phyloP scores from a whole-genome alignment of 208 protist species.

The Crithidia mellificae region DNA sequence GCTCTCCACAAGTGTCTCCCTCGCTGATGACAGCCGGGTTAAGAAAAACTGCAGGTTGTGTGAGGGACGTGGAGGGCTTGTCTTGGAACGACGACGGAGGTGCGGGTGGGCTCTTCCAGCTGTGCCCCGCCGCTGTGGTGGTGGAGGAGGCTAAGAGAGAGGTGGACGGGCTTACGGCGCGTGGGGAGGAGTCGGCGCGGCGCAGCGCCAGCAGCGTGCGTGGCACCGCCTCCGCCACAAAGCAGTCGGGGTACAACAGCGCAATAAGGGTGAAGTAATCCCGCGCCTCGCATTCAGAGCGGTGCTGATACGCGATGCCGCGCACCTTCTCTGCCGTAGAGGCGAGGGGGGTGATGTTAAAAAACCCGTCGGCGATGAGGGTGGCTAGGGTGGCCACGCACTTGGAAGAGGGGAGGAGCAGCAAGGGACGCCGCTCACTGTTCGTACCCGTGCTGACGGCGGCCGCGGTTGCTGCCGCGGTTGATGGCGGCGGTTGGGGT shows the following conservation, averaged over 20 bases:
- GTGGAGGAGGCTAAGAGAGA: neutral
- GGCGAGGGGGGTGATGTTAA: constrained; percentile 47
- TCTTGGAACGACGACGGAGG: too few species aligned
- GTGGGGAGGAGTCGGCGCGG: constrained; percentile 12
- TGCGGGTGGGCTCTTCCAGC: neutral
- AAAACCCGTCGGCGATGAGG: constrained; percentile 64
- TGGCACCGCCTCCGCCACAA: constrained; percentile 27
- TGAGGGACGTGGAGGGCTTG: too few species aligned
- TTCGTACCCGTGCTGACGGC: too few species aligned
- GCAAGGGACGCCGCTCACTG: too few species aligned
- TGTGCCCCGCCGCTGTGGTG: too few species aligned
- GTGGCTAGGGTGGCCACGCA: constrained; percentile 44
- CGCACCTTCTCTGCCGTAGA: constrained; percentile 38
- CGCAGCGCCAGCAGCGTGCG: constrained; percentile 10
- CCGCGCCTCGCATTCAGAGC: constrained; percentile 47
- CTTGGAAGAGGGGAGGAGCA: constrained; percentile 65
- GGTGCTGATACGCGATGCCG: constrained; percentile 12
- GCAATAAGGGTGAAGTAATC: constrained; percentile 59
- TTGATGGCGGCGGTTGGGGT: neutral
- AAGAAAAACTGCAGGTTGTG: too few species aligned
- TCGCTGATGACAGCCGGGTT: too few species aligned
- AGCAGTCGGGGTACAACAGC: constrained; percentile 80
- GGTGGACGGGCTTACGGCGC: neutral
- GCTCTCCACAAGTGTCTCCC: too few species aligned
- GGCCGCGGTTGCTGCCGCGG: neutral